Evolutionary conservation across 331 rosid species (phyloP).

Genomic region (Stylosanthes scabra): DNA sequence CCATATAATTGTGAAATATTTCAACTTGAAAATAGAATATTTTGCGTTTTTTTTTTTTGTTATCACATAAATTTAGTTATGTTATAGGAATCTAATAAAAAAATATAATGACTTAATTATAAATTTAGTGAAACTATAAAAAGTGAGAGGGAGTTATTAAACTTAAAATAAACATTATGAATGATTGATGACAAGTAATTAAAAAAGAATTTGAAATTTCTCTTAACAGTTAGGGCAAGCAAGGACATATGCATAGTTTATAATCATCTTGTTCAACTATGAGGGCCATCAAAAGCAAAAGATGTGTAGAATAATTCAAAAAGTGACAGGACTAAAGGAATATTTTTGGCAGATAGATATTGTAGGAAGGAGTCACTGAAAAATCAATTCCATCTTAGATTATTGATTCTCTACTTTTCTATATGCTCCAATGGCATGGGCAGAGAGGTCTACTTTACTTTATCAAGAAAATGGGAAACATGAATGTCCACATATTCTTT

Average conservation of each 20-base stretch:
- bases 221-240: constrained; percentile 41
- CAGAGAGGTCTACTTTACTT: not conserved
- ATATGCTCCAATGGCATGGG: constrained; percentile 19
- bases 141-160: too few relatives aligned
- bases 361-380: constrained; percentile 31
- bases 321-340: constrained; percentile 38
- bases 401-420: constrained; percentile 9
- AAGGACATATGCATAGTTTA: constrained; percentile 21
- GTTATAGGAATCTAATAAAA: too few relatives aligned
- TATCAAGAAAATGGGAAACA: constrained; percentile 21
- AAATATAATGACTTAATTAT: too few relatives aligned
- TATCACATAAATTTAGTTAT: too few relatives aligned
- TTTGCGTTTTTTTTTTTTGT: too few relatives aligned
- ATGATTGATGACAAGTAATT: constrained; percentile 2
- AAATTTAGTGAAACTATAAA: too few relatives aligned
- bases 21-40: too few relatives aligned
- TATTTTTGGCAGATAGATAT: constrained; percentile 37
- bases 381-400: constrained; percentile 27
- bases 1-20: too few relatives aligned
- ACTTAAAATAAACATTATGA: not conserved
- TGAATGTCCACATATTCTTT: constrained; percentile 1
- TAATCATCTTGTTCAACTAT: constrained; percentile 14
- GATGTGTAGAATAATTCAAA: constrained; percentile 39
- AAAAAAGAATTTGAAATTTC: constrained; percentile 20
- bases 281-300: constrained; percentile 41